These are phyloP conservation scores for Serpula lacrymans DNA, from an alignment of 768 basidiomycete genomes.

Conservation along the genomic window DNA sequence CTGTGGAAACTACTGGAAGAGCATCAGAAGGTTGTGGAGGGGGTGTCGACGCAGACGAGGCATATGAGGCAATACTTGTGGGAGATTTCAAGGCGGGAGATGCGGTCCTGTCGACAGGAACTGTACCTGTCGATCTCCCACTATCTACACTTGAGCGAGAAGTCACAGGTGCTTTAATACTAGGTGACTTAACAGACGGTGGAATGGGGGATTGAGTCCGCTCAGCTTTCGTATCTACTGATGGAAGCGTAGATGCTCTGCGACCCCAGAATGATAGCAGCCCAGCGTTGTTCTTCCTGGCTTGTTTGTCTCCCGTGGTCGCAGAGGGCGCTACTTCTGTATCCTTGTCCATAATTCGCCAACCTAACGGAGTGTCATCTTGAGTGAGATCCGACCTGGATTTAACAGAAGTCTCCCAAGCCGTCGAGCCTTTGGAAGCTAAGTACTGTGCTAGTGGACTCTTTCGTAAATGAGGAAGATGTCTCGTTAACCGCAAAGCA, in stretches of 20 bases:
- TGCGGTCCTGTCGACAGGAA: slow-evolving; percentile 14
- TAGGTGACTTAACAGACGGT: slow-evolving; percentile 4
- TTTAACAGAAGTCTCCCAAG: slow-evolving; percentile 73
- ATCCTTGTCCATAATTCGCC: slow-evolving; percentile 66
- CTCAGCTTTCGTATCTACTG: slow-evolving; percentile 17
- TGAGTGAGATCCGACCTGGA: slow-evolving; percentile 42
- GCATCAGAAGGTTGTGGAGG: slow-evolving; percentile 10
- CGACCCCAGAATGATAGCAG: slow-evolving; percentile 76
- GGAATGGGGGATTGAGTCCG: slow-evolving; percentile 17
- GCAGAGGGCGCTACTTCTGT: slow-evolving; percentile 27
- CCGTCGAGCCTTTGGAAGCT: slow-evolving; percentile 66
- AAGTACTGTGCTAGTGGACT: slow-evolving; percentile 74
- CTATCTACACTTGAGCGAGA: slow-evolving; percentile 30
- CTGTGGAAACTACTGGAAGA: slow-evolving; percentile 1
- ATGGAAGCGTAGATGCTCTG: slow-evolving; percentile 25
- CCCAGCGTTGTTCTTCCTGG: slow-evolving; percentile 45
- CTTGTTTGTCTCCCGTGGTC: slow-evolving; percentile 41
- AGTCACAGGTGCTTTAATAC: slow-evolving; percentile 1
- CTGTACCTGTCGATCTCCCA: slow-evolving; percentile 10
- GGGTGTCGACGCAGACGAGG: slow-evolving; percentile 5
- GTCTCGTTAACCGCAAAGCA: slow-evolving; percentile 61
- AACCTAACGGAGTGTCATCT: slow-evolving; percentile 68
- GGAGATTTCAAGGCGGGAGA: slow-evolving; percentile 14
- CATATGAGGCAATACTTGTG: slow-evolving; percentile 4
- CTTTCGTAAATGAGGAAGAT: slow-evolving; percentile 45